Percentiles rank a stretch among this genome's conserved stretches.
Conservation (phyloP, 306 rosid genomes). For the Ceratonia siliqua region DNA sequence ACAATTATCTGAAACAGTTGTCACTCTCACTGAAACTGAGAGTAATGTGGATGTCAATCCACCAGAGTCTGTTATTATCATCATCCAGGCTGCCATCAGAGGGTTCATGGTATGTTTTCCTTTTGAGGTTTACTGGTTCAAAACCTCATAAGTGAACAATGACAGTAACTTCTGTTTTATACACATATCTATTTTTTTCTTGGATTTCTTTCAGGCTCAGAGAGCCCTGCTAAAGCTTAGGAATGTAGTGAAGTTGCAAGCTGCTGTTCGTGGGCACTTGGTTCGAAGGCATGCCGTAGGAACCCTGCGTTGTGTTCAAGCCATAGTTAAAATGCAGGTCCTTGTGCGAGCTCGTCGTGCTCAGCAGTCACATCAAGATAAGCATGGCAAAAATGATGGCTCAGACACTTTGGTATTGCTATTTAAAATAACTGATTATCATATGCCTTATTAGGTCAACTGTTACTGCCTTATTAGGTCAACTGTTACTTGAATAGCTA, state of each 20-base stretch:
- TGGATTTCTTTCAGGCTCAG: slow-evolving; percentile 58
- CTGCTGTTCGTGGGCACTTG: slow-evolving; percentile 91
- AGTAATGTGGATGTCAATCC: slow-evolving; percentile 42
- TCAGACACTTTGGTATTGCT: slow-evolving; percentile 52
- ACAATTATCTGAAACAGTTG: slow-evolving; percentile 42
- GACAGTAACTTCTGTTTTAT: background rate
- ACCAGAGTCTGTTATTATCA: slow-evolving; percentile 62
- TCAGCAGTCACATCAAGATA: slow-evolving; percentile 34
- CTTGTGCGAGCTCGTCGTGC: slow-evolving; percentile 80
- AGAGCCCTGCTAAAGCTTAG: slow-evolving; percentile 51
- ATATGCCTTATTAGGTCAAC: background rate
- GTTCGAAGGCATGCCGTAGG: slow-evolving; percentile 90
- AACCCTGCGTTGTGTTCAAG: slow-evolving; percentile 87
- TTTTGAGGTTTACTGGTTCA: slow-evolving; percentile 14
- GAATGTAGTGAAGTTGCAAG: slow-evolving; percentile 85
- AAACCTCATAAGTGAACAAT: slow-evolving; percentile 13
- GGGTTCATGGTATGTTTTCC: slow-evolving; percentile 67
- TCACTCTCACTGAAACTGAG: slow-evolving; percentile 45
- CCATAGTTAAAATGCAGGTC: slow-evolving; percentile 82
- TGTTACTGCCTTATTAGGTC: background rate
- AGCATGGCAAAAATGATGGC: slow-evolving; percentile 33
- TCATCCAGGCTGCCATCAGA: slow-evolving; percentile 77
- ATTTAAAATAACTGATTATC: slow-evolving; percentile 20
- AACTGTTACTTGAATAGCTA: background rate
- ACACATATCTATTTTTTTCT: slow-evolving; percentile 5